These are phyloP conservation scores for Hevea brasiliensis DNA, from an alignment of 345 rosid species.

Conservation along the genomic window DNA sequence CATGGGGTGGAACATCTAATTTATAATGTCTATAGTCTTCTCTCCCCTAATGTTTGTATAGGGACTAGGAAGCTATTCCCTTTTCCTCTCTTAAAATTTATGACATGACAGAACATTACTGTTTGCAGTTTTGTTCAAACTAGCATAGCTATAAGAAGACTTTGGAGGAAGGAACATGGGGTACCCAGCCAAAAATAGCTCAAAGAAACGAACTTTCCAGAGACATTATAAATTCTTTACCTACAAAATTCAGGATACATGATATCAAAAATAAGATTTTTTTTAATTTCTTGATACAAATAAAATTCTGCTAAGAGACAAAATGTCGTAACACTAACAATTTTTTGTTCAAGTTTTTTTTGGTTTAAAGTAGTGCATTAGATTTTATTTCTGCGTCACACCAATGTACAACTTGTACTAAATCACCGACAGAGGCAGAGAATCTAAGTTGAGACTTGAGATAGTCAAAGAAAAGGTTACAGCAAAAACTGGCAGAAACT, in stretches of 20 bases:
- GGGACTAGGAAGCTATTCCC: too few species aligned
- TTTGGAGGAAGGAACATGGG: not conserved
- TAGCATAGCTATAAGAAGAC: slow-evolving; percentile 5
- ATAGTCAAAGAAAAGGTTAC: not conserved
- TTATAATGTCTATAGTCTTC: not conserved
- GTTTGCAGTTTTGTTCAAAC: not conserved
- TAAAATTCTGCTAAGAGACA: not conserved
- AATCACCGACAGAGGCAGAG: not conserved
- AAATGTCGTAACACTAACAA: not conserved
- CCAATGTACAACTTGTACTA: not conserved
- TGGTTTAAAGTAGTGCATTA: not conserved
- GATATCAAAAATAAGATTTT: slow-evolving; percentile 15
- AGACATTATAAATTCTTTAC: slow-evolving; percentile 20
- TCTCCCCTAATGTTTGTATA: not conserved
- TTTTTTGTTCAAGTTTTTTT: too few species aligned
- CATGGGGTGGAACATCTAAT: not conserved
- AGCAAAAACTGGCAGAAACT: not conserved
- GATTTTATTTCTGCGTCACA: too few species aligned
- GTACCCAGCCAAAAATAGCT: slow-evolving; percentile 23
- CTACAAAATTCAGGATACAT: slow-evolving; percentile 27
- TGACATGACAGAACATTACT: not conserved
- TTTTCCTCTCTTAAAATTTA: too few species aligned
- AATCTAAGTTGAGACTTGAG: not conserved
- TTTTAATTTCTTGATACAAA: not conserved
- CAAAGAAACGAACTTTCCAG: slow-evolving; percentile 25